Conservation (phyloP, 2,329 filamentous ascomycete species). For the Fusarium compactum region DNA sequence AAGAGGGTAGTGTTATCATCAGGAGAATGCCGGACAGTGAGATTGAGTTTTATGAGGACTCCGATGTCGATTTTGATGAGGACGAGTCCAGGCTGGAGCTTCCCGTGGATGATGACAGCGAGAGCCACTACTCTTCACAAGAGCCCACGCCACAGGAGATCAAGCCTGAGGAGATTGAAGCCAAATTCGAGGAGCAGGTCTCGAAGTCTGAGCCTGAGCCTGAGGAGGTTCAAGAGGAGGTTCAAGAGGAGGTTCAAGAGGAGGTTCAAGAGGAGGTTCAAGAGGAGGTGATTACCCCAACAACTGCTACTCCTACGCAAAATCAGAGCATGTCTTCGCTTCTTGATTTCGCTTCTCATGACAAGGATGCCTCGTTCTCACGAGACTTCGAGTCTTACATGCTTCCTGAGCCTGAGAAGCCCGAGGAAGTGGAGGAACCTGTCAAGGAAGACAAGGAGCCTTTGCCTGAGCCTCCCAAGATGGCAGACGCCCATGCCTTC, state of each 20-base stretch:
- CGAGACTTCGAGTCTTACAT: slow-evolving; percentile 61
- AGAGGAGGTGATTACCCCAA: slow-evolving; percentile 66
- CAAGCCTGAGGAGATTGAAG: slow-evolving; percentile 17
- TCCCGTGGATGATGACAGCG: slow-evolving; percentile 58
- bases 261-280: slow-evolving; percentile 48
- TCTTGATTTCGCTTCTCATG: slow-evolving; percentile 54
- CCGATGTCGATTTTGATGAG: slow-evolving; percentile 59
- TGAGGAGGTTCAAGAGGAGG: slow-evolving; percentile 58
- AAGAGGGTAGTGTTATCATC: slow-evolving; percentile 72
- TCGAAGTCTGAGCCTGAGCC: background rate
- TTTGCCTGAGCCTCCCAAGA: slow-evolving; percentile 48
- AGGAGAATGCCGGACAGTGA: slow-evolving; percentile 73
- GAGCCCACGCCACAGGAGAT: slow-evolving; percentile 44
- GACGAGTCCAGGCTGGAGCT: slow-evolving; percentile 70
- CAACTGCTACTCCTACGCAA: slow-evolving; percentile 53
- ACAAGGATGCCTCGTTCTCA: slow-evolving; percentile 56
- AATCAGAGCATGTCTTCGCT: slow-evolving; percentile 48
- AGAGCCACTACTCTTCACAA: slow-evolving; percentile 53
- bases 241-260: slow-evolving; percentile 46
- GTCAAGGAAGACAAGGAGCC: slow-evolving; percentile 40
- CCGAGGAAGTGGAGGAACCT: slow-evolving; percentile 50
- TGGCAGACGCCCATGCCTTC: slow-evolving; percentile 53
- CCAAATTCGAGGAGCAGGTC: slow-evolving; percentile 55
- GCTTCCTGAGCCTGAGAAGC: slow-evolving; percentile 55
- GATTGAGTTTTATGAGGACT: slow-evolving; percentile 71